A percentile compares a stretch with the other conserved stretches of the same genome.
These are phyloP conservation scores for Aspergillus quadrilineatus DNA, from an alignment of 2,329 filamentous ascomycete genomes.

Conservation along the genomic window DNA sequence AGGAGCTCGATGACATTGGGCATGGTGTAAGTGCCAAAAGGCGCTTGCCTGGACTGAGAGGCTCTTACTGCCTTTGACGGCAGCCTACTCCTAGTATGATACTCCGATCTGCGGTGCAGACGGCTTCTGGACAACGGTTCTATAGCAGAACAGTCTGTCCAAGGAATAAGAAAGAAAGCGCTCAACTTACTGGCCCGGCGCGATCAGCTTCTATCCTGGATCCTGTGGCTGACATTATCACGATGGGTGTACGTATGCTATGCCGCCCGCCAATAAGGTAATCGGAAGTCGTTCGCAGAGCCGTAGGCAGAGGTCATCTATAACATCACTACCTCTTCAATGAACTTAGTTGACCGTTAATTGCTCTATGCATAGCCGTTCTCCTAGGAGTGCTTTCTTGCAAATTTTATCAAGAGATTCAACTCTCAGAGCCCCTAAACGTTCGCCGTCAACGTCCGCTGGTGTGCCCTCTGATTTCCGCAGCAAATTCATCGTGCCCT, in stretches of 20 bases:
- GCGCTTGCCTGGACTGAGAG: too few species aligned
- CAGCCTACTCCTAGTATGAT: too few species aligned
- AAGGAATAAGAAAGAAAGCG: neutral
- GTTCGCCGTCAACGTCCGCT: neutral
- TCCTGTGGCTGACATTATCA: neutral
- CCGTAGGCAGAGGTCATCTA: neutral
- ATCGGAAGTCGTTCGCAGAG: neutral
- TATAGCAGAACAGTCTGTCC: neutral
- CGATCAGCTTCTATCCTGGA: neutral
- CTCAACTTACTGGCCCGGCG: neutral
- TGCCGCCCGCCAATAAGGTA: constrained; percentile 6
- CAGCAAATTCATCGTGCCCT: neutral
- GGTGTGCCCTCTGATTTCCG: neutral
- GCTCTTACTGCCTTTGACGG: too few species aligned
- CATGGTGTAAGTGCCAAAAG: too few species aligned
- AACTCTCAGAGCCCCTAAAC: neutral
- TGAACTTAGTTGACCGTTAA: neutral
- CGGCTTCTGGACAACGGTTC: neutral
- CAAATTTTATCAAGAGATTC: neutral
- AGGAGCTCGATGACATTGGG: too few species aligned
- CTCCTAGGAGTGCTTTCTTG: neutral
- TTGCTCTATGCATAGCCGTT: neutral
- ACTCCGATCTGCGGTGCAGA: too few species aligned
- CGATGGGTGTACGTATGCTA: constrained; percentile 2
- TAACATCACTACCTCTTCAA: neutral